A percentile compares a stretch with the other conserved stretches of the same genome.
phyloP scores from a whole-genome alignment of 305 asterid species.

The Fraxinus dipetala region DNA sequence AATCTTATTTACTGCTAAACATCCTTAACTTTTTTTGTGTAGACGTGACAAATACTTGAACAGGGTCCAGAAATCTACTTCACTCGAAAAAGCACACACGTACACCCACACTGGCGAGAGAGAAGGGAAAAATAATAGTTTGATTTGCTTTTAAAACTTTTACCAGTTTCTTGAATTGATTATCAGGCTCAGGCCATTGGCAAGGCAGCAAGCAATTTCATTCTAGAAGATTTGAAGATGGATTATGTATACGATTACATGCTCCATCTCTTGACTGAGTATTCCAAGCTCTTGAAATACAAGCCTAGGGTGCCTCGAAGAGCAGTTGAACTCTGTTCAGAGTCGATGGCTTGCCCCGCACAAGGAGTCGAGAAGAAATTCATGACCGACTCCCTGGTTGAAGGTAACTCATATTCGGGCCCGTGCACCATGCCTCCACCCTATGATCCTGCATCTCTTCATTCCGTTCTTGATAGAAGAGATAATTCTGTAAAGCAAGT shows the following conservation, averaged over 20 bases:
- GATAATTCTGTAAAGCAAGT: slow-evolving; percentile 48
- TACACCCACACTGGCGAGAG: not conserved
- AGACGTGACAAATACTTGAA: not conserved
- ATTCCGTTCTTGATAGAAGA: slow-evolving; percentile 42
- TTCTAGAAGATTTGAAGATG: slow-evolving; percentile 59
- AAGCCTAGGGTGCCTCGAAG: slow-evolving; percentile 59
- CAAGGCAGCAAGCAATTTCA: slow-evolving; percentile 54
- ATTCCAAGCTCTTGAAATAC: slow-evolving; percentile 69
- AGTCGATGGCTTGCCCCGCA: slow-evolving; percentile 64
- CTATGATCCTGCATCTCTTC: slow-evolving; percentile 54
- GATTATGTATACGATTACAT: slow-evolving; percentile 91
- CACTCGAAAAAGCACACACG: not conserved
- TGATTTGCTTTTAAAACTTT: not conserved
- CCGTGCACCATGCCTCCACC: slow-evolving; percentile 79
- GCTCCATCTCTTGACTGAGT: slow-evolving; percentile 73
- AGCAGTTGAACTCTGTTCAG: slow-evolving; percentile 79
- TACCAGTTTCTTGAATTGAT: not conserved
- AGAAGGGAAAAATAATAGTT: not conserved
- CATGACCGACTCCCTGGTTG: slow-evolving; percentile 58
- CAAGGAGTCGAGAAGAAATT: slow-evolving; percentile 56
- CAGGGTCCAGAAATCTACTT: not conserved
- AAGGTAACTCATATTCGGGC: slow-evolving; percentile 36
- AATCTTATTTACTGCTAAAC: not conserved
- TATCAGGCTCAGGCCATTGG: slow-evolving; percentile 78
- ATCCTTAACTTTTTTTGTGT: not conserved